These are phyloP conservation scores for Heritiera fomes DNA, from an alignment of 345 rosid genomes.

Conservation along the genomic window DNA sequence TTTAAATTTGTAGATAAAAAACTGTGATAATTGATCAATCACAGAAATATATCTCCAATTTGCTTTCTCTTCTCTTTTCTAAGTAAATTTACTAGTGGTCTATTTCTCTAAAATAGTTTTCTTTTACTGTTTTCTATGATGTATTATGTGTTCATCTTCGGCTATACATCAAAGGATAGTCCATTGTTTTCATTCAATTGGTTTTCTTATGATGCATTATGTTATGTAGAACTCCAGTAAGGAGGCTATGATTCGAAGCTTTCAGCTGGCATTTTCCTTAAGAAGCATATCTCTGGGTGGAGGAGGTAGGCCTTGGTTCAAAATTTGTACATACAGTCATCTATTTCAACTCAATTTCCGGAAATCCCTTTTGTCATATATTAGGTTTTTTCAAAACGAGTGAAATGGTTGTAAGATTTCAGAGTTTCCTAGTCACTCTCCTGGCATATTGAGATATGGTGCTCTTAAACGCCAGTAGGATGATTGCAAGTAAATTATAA, in stretches of 20 bases:
- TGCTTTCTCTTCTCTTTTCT: background rate
- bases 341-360: background rate
- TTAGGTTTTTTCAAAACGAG: background rate
- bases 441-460: background rate
- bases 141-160: background rate
- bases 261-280: conserved; percentile 68
- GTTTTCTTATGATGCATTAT: conserved; percentile 13
- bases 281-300: conserved; percentile 49
- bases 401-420: background rate
- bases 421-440: background rate
- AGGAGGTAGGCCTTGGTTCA: conserved; percentile 36
- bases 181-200: background rate
- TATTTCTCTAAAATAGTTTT: background rate
- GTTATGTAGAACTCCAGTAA: conserved; percentile 50
- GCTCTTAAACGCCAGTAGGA: background rate
- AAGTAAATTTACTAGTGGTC: background rate
- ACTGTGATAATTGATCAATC: background rate
- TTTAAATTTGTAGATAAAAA: background rate
- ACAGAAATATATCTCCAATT: background rate
- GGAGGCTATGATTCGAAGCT: conserved; percentile 61
- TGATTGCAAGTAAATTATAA: background rate
- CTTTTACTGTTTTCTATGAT: background rate
- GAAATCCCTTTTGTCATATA: background rate
- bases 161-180: conserved; percentile 1
- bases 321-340: background rate